Base-by-base conservation (phyloP, 2,329 filamentous ascomycete genomes). In the Fusarium paranaense region DNA sequence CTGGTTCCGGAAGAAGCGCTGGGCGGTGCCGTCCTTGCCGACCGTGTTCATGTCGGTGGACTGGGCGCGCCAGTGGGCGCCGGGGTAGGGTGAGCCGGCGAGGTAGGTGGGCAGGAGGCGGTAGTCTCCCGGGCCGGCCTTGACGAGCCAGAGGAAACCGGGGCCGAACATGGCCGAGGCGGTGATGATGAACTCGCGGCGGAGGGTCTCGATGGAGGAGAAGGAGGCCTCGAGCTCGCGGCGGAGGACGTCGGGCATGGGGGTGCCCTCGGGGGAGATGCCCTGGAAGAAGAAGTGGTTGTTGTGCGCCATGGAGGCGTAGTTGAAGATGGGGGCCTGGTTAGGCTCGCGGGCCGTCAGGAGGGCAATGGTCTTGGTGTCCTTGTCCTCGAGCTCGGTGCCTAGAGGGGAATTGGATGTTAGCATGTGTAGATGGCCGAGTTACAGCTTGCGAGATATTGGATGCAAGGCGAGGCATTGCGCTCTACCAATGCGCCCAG, bases 291-390 rank as follows among this genome's bases (percentile, higher is more conserved):
- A 96, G 87, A 95, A 93, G 81, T 91, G 86, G 82, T 91, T 98
- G 90, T 98, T 98, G 88, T 94, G 93, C 65, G 95, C 94, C 94
- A 97, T 97, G 78, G 94, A 97, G 83, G 97, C 97, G 83, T 97
- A 91, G 89, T 98, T 99, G 91, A 99, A 99, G 81, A 93, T 87
- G 77, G 92, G 88, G 47, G 97, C 97, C 72, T 90, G 87, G 76
- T 88, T 87, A 52, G 96, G 93, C 79, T 97, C 90, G 83, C 95
- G 94, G 69, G 96, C 94, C 68, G 92, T 92, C 79, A 90, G 87
- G 79, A 96, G 87, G 80, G 94, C 84, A 80, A 98, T 91, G 56
- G 91, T 86, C 83, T 93, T 91, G 70, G 90, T 83, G 60, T 88
- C 85, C 75, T 88, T 85, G 81, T 90, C 84, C 75, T 92, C 92